These are phyloP conservation scores for Boletellus deceptivus DNA, from an alignment of 1,284 basidiomycete genomes.

Conservation along the genomic window DNA sequence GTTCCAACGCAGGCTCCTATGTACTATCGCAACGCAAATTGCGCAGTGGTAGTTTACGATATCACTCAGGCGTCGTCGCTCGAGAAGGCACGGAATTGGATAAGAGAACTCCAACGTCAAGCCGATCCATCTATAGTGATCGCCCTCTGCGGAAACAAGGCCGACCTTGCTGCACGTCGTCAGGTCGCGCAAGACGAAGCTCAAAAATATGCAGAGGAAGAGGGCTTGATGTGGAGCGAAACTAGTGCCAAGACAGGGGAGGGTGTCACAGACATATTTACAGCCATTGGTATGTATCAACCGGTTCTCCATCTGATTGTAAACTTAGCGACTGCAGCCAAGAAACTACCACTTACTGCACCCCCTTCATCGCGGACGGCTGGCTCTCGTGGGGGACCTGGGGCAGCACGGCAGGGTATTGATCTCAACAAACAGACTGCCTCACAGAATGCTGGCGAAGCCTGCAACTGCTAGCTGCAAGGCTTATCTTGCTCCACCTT, in stretches of 20 bases:
- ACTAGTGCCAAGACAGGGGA: constrained; percentile 94
- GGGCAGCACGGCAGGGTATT: constrained; percentile 57
- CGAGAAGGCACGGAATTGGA: constrained; percentile 97
- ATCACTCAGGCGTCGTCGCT: constrained; percentile 85
- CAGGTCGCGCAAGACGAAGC: constrained; percentile 84
- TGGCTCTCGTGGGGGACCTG: constrained; percentile 42
- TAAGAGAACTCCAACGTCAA: constrained; percentile 94
- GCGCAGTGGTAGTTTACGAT: constrained; percentile 85
- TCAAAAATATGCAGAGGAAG: constrained; percentile 91
- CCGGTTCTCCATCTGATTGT: background rate
- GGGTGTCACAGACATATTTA: constrained; percentile 87
- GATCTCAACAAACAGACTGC: constrained; percentile 69
- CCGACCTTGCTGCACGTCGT: constrained; percentile 80
- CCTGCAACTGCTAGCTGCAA: constrained; percentile 67
- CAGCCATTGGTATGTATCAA: constrained; percentile 64
- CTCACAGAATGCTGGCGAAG: constrained; percentile 51
- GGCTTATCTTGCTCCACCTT: constrained; percentile 1
- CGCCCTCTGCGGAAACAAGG: constrained; percentile 94
- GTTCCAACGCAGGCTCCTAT: constrained; percentile 70
- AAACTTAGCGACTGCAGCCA: constrained; percentile 48
- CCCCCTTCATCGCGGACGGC: constrained; percentile 59
- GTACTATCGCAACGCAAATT: constrained; percentile 90
- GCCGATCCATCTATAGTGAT: constrained; percentile 97
- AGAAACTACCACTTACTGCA: constrained; percentile 77
- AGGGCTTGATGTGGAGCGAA: constrained; percentile 94